Conservation (phyloP, 176 grass and related monocot species). For the Oryza brachyantha region DNA sequence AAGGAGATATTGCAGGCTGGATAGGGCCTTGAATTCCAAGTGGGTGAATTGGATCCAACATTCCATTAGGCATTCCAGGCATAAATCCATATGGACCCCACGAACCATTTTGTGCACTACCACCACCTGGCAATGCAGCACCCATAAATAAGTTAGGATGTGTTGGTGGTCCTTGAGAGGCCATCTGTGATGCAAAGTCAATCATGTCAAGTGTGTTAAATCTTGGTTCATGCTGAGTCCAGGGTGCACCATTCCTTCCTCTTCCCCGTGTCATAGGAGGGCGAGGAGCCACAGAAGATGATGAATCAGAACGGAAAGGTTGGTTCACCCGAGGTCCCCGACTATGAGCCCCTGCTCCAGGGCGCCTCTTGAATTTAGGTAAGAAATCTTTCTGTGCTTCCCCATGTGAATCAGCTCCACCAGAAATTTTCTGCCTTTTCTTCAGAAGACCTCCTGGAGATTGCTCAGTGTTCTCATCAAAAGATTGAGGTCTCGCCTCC, state of each 20-base stretch:
- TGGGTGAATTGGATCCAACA: constrained; percentile 83
- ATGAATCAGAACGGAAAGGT: constrained; percentile 51
- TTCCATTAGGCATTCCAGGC: constrained; percentile 79
- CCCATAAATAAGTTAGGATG: constrained; percentile 65
- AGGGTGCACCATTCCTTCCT: constrained; percentile 61
- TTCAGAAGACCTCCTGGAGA: constrained; percentile 38
- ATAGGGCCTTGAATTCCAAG: constrained; percentile 73
- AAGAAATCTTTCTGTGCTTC: constrained; percentile 46
- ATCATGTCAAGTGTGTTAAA: constrained; percentile 68
- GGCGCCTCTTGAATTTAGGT: constrained; percentile 62
- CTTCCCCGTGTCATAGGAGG: constrained; percentile 66
- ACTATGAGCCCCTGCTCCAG: constrained; percentile 31
- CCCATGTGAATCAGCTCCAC: constrained; percentile 38
- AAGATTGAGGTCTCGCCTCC: constrained; percentile 57
- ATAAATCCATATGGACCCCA: constrained; percentile 91
- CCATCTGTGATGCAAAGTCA: constrained; percentile 80
- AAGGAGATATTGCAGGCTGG: constrained; percentile 51
- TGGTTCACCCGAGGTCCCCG: constrained; percentile 52
- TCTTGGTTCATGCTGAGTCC: constrained; percentile 70
- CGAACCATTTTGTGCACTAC: constrained; percentile 52
- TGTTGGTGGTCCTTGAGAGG: constrained; percentile 60
- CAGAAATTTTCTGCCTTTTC: constrained; percentile 53
- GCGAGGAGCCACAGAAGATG: constrained; percentile 30
- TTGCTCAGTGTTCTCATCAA: constrained; percentile 53
- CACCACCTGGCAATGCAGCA: constrained; percentile 42